These are phyloP conservation scores for Oxyria digyna DNA, from an alignment of 148 eudicot genomes.

Conservation along the genomic window DNA sequence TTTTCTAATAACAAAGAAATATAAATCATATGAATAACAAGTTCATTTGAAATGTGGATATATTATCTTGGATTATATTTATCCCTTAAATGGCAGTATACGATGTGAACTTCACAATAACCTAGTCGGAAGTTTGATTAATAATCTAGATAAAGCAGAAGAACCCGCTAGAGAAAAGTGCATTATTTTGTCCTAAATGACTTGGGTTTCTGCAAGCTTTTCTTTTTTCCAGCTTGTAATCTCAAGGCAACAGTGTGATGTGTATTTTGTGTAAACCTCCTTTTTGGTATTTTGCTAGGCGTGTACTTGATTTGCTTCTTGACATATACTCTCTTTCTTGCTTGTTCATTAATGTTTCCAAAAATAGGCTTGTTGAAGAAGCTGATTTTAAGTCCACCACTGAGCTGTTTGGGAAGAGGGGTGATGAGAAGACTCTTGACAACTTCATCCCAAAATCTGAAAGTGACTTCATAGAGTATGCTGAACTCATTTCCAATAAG, in stretches of 20 bases:
- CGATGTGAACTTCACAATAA: neutral
- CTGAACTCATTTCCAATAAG: conserved; percentile 76
- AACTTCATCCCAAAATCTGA: conserved; percentile 87
- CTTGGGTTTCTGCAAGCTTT: neutral
- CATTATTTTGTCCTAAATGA: neutral
- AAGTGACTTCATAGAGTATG: conserved; percentile 84
- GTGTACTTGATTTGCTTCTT: neutral
- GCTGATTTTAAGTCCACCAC: conserved; percentile 73
- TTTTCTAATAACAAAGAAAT: neutral
- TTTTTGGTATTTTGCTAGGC: neutral
- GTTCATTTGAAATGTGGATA: neutral
- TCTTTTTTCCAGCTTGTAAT: neutral
- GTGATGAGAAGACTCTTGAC: conserved; percentile 63
- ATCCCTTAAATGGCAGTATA: neutral
- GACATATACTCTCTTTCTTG: neutral
- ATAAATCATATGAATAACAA: neutral
- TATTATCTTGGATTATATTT: neutral
- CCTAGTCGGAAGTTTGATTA: neutral
- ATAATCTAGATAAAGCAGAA: neutral
- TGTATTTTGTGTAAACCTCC: neutral
- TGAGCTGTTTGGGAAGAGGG: conserved; percentile 58
- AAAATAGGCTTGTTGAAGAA: conserved; percentile 87
- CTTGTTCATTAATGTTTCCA: neutral
- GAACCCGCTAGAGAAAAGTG: neutral
- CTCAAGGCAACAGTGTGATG: neutral